Evolutionary conservation across 441 rosid species (phyloP), one percentile per base, ranked within the genome.

Genomic region (Croton setiger): DNA sequence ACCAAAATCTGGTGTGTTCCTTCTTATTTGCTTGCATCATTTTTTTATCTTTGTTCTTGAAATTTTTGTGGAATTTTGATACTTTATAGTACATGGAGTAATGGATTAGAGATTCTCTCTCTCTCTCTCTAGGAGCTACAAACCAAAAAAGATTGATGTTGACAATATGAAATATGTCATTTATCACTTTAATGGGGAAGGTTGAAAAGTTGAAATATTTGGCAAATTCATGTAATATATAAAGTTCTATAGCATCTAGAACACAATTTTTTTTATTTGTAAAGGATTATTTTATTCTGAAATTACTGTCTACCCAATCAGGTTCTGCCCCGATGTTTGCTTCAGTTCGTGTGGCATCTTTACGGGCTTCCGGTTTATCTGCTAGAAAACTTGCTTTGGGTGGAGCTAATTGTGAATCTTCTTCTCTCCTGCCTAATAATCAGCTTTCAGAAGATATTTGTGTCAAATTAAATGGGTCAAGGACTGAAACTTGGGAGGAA

Each of bases 281-380:
- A 23, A 59, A 52, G 39, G 33, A 21, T 44, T 69, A 51, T 47
- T 31, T 71, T 20, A 37, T 39, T 70, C 23, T 74, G 62, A 53
- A 31, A 17, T 4, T 48, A 53, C 54, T 10, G 10, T 23, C 45
- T 17, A 11, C 0, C 10, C 75, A 36, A 62, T 56, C 73, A 92
- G 97, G 87, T 70, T 75, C 88, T 75, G 74, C 63, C 55, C 76
- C 72, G 57, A 82, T 87, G 75, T 91, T 91, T 52, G 79, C 91
- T 67, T 88, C 94, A 74, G 76, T 92, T 75, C 94, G 97, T 73
- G 76, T 81, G 27, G 86, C 86, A 63, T 84, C 94, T 33, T 83
- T 92, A 76, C 86, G 97, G 54, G 90, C 89, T 64, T 84, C 86
- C 76, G 94, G 87, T 79, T 73, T 84, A 62, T 86, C 85, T 66